These are phyloP conservation scores for Fusarium sp. DNA, from an alignment of 2,329 filamentous ascomycete genomes.

Conservation along the genomic window DNA sequence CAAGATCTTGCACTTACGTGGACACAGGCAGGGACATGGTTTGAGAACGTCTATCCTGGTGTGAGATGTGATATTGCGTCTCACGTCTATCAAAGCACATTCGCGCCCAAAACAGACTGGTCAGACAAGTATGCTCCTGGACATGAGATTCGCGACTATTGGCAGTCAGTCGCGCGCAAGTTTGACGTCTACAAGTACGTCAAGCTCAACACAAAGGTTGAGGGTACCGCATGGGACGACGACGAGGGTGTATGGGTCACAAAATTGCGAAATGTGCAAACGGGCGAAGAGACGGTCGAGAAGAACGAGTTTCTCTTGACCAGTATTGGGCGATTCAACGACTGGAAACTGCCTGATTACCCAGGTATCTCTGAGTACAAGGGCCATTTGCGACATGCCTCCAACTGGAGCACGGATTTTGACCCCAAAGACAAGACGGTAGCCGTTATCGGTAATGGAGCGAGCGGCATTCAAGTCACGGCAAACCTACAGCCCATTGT, in stretches of 20 bases:
- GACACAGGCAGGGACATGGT: slow-evolving; percentile 60
- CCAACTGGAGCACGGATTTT: slow-evolving; percentile 65
- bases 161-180: slow-evolving; percentile 69
- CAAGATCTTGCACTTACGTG: not conserved
- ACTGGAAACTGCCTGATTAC: slow-evolving; percentile 69
- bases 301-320: slow-evolving; percentile 69
- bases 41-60: slow-evolving; percentile 68
- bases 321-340: slow-evolving; percentile 72
- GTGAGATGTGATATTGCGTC: slow-evolving; percentile 74
- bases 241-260: slow-evolving; percentile 64
- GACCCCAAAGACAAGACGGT: slow-evolving; percentile 60
- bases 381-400: slow-evolving; percentile 67
- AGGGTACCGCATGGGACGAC: slow-evolving; percentile 64
- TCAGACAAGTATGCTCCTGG: slow-evolving; percentile 73
- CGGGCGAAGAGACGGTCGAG: slow-evolving; percentile 53
- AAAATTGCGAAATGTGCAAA: slow-evolving; percentile 53
- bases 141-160: slow-evolving; percentile 72
- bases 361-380: slow-evolving; percentile 64
- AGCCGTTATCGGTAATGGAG: slow-evolving; percentile 70
- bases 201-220: slow-evolving; percentile 64
- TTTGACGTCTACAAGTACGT: slow-evolving; percentile 70
- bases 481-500: slow-evolving; percentile 61
- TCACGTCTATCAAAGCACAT: slow-evolving; percentile 75
- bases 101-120: slow-evolving; percentile 74
- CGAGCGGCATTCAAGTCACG: slow-evolving; percentile 66